Conservation (phyloP, 192 early-diverging fungal species). For the Coemansia umbellata region DNA sequence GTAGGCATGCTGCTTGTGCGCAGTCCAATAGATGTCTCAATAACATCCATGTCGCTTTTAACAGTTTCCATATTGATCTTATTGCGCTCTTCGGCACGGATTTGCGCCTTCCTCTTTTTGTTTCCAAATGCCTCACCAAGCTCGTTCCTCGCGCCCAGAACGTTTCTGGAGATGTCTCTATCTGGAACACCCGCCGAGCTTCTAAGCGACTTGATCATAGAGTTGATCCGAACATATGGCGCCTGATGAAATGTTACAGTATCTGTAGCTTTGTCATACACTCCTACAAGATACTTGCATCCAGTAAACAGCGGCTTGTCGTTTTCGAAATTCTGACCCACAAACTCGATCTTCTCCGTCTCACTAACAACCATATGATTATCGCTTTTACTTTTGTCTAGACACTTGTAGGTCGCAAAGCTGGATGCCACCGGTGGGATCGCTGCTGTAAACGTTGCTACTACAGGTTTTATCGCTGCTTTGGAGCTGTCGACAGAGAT, state of each 20-base stretch:
- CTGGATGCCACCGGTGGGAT: slow-evolving; percentile 37
- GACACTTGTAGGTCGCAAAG: slow-evolving; percentile 35
- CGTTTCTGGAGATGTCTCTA: slow-evolving; percentile 35
- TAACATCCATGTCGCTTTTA: slow-evolving; percentile 57
- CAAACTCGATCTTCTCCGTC: slow-evolving; percentile 71
- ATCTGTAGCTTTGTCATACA: slow-evolving; percentile 66
- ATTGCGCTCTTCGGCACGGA: slow-evolving; percentile 82
- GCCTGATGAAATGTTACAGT: slow-evolving; percentile 69
- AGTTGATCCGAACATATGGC: slow-evolving; percentile 60
- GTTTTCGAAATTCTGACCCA: slow-evolving; percentile 66
- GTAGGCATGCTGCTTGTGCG: slow-evolving; percentile 62
- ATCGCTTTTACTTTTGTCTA: slow-evolving; percentile 10
- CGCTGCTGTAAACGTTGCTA: slow-evolving; percentile 35
- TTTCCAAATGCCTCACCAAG: slow-evolving; percentile 93
- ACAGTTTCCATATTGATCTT: slow-evolving; percentile 71
- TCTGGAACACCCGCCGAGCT: slow-evolving; percentile 49
- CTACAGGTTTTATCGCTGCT: slow-evolving; percentile 44
- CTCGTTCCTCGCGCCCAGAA: slow-evolving; percentile 62
- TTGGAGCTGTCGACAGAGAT: slow-evolving; percentile 36
- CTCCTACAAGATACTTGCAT: slow-evolving; percentile 70
- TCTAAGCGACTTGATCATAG: slow-evolving; percentile 68
- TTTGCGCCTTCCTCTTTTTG: slow-evolving; percentile 79
- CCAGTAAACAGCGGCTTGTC: slow-evolving; percentile 38
- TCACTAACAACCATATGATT: slow-evolving; percentile 58
- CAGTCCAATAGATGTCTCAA: slow-evolving; percentile 67